Evolutionary conservation across 2,329 filamentous ascomycete species (phyloP), one percentile per base, ranked within the genome.

Genomic region (Chaetoscypha palmicola): DNA sequence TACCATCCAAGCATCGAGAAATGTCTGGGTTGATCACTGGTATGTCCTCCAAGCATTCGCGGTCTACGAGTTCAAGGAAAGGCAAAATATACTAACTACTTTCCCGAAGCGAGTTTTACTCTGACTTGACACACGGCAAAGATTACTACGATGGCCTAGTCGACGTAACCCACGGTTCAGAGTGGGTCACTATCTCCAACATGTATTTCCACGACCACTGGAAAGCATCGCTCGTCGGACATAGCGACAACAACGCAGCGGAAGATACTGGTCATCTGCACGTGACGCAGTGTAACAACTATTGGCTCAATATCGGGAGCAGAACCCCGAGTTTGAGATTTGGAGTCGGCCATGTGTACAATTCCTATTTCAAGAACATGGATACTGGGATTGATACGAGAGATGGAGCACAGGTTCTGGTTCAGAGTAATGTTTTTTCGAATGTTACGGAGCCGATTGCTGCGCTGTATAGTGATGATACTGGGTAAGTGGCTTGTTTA

Each of bases 301-400:
- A 55, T 19, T 44, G 35, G 48, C n/a, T 21, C 10, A 58, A 59
- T 38, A 49, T 55, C 26, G 41, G 41, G 3, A 52, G 43, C 19
- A 42, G 41, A 19, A 67, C 65, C 0, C 81, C 81, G 3, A 76
- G 72, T 3, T 59, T 83, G 58, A 77, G 81, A 55, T 85, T 83
- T 64, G 81, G 80, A 21, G 81, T 74, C 30, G 77, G 67, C 5
- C 81, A 85, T 64, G 59, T 76, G 54, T 76, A 71, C 66, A 79
- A 77, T 67, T 70, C 66, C 53, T 72, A 68, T 60, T 67, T 67
- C 58, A 60, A 64, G 53, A 58, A 70, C 52, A 59, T 64, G 43
- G 67, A 63, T 35, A 71, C 72, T 26, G 74, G 69, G 34, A 69
- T 81, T 64, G 77, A 79, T 65, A 71, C 74, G 36, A 71, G 74